phyloP scores from a whole-genome alignment of 148 eudicot genomes.

The Linanthus parryae region DNA sequence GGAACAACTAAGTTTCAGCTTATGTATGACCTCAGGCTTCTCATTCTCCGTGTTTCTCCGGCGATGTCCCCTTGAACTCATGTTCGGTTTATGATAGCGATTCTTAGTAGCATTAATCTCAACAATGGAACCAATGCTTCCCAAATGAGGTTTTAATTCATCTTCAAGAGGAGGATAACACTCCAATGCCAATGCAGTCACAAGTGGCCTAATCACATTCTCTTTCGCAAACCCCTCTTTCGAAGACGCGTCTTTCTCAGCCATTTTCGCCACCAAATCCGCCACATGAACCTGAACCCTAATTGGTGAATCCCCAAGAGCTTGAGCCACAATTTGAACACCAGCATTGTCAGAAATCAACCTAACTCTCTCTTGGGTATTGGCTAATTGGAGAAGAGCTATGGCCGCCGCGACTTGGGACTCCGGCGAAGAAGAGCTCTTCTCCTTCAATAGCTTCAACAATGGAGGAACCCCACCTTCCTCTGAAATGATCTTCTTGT shows the following conservation, averaged over 20 bases:
- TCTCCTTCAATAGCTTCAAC: constrained; percentile 56
- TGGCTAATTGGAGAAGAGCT: constrained; percentile 31
- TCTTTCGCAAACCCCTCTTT: constrained; percentile 75
- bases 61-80: background rate
- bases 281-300: constrained; percentile 53
- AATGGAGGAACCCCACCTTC: constrained; percentile 73
- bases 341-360: constrained; percentile 38
- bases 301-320: constrained; percentile 44
- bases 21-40: background rate
- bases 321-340: constrained; percentile 40
- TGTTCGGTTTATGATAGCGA: background rate
- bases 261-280: constrained; percentile 61
- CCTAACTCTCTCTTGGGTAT: constrained; percentile 37
- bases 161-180: constrained; percentile 43
- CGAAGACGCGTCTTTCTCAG: constrained; percentile 31
- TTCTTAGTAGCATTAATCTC: constrained; percentile 39
- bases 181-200: constrained; percentile 55
- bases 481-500: constrained; percentile 63
- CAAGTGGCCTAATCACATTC: constrained; percentile 63
- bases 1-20: constrained; percentile 51
- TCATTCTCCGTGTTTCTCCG: background rate
- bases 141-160: constrained; percentile 21
- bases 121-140: constrained; percentile 48
- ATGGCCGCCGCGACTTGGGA: constrained; percentile 57
- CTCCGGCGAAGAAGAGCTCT: constrained; percentile 21